A percentile compares a stretch with the other conserved stretches of the same genome.
Conservation (phyloP, 441 rosid genomes). For the Geranium incanum region DNA sequence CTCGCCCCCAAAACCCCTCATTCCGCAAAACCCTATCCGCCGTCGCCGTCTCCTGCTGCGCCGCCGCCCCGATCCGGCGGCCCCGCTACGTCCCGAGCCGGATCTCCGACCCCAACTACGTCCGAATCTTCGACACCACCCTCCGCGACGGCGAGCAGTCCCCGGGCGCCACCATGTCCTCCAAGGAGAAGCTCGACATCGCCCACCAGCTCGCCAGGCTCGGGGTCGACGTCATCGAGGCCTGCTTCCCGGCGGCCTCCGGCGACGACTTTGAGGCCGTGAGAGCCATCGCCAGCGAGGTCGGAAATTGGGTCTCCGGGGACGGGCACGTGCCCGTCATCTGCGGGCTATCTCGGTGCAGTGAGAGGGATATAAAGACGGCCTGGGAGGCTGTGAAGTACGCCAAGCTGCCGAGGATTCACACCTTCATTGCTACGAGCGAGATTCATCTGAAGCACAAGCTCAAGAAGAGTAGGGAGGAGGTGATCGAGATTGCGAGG, state of each 20-base stretch:
- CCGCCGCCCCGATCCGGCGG: conserved; percentile 24
- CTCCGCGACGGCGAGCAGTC: conserved; percentile 98
- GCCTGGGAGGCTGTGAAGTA: conserved; percentile 89
- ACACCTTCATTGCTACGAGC: conserved; percentile 79
- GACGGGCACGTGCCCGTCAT: conserved; percentile 78
- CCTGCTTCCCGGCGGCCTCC: conserved; percentile 83
- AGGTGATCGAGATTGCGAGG: conserved; percentile 65
- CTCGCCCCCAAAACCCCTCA: not conserved
- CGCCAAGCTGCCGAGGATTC: conserved; percentile 76
- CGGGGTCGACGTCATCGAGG: conserved; percentile 84
- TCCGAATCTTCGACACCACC: conserved; percentile 83
- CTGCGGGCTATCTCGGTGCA: conserved; percentile 80
- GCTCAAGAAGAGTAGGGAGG: conserved; percentile 60
- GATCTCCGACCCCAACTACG: conserved; percentile 61
- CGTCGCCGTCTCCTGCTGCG: conserved; percentile 15
- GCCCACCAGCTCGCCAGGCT: conserved; percentile 77
- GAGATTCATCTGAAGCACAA: conserved; percentile 75
- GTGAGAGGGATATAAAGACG: conserved; percentile 58
- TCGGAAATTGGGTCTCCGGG: conserved; percentile 51
- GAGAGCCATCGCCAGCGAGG: conserved; percentile 51
- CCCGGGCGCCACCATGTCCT: conserved; percentile 77
- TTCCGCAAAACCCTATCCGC: conserved; percentile 20
- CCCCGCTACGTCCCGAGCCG: conserved; percentile 61
- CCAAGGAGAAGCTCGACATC: conserved; percentile 73
- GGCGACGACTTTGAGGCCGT: conserved; percentile 81